Evolutionary conservation across 192 early-diverging fungal species (phyloP).

Genomic region (Lobosporangium transversale): DNA sequence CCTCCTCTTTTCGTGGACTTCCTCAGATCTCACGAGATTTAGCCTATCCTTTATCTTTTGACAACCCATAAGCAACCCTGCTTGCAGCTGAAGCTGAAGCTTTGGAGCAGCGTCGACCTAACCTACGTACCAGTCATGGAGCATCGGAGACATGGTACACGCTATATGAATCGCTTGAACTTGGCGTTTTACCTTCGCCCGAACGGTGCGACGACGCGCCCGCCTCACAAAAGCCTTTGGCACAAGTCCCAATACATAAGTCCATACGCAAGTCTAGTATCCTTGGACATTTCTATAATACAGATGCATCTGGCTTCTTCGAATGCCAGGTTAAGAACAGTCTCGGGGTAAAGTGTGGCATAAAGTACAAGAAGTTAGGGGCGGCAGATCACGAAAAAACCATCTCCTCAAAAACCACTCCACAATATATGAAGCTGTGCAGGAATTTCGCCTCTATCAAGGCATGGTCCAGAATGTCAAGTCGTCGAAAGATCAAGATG

Average conservation of each 20-base stretch:
- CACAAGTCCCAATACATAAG: background rate
- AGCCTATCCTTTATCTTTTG: too few species aligned
- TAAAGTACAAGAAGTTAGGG: background rate
- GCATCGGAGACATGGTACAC: too few species aligned
- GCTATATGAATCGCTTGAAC: conserved; percentile 3
- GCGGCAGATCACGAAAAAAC: background rate
- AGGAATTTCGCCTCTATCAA: too few species aligned
- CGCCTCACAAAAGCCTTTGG: background rate
- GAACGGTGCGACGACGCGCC: background rate
- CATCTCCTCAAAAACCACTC: background rate
- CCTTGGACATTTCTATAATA: background rate
- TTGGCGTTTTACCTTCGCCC: background rate
- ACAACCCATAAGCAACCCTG: too few species aligned
- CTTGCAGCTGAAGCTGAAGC: too few species aligned
- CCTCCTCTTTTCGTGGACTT: too few species aligned
- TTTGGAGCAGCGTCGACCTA: too few species aligned
- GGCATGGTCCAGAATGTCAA: too few species aligned
- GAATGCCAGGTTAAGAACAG: background rate
- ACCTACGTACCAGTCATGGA: too few species aligned
- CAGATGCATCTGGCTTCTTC: background rate
- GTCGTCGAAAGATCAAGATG: too few species aligned
- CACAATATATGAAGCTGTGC: conserved; percentile 4
- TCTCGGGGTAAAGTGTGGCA: background rate
- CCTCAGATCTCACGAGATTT: too few species aligned
- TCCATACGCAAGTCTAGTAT: background rate